Percentiles rank a stretch among this genome's conserved stretches.
phyloP scores from a whole-genome alignment of 345 rosid species.

The Citrus reticulata region DNA sequence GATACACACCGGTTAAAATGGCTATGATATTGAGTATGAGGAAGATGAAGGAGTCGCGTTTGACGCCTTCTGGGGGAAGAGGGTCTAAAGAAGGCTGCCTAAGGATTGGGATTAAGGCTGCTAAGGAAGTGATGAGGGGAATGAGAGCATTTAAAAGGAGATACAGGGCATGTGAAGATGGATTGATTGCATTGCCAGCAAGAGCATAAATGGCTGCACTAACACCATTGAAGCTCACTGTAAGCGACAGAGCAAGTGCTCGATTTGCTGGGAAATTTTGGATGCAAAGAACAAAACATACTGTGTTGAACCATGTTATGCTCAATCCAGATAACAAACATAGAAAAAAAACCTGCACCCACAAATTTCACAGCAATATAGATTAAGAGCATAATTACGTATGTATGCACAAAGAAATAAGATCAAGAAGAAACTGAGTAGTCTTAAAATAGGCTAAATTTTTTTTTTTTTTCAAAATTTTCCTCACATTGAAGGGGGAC shows the following conservation, averaged over 20 bases:
- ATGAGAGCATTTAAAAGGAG: slow-evolving; percentile 74
- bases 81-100: slow-evolving; percentile 81
- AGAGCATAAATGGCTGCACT: slow-evolving; percentile 87
- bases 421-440: too few relatives aligned
- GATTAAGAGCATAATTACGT: too few relatives aligned
- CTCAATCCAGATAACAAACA: slow-evolving; percentile 87
- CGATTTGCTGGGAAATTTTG: slow-evolving; percentile 71
- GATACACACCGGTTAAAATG: slow-evolving; percentile 70
- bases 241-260: slow-evolving; percentile 82
- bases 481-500: too few relatives aligned
- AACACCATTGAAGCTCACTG: slow-evolving; percentile 91
- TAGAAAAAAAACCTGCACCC: slow-evolving; percentile 67
- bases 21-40: slow-evolving; percentile 68
- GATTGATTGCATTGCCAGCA: slow-evolving; percentile 61
- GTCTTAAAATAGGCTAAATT: too few relatives aligned
- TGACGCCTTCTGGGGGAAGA: slow-evolving; percentile 62
- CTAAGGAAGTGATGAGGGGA: slow-evolving; percentile 60
- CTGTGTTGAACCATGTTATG: slow-evolving; percentile 98
- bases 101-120: slow-evolving; percentile 70
- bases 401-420: too few relatives aligned
- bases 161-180: slow-evolving; percentile 51
- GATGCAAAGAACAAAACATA: slow-evolving; percentile 88
- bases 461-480: too few relatives aligned
- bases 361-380: background rate
- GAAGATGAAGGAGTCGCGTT: slow-evolving; percentile 69